Evolutionary conservation across 2,329 filamentous ascomycete genomes (phyloP), one percentile per base, ranked within the genome.

Genomic region (Beauveria scarabaeidicola): DNA sequence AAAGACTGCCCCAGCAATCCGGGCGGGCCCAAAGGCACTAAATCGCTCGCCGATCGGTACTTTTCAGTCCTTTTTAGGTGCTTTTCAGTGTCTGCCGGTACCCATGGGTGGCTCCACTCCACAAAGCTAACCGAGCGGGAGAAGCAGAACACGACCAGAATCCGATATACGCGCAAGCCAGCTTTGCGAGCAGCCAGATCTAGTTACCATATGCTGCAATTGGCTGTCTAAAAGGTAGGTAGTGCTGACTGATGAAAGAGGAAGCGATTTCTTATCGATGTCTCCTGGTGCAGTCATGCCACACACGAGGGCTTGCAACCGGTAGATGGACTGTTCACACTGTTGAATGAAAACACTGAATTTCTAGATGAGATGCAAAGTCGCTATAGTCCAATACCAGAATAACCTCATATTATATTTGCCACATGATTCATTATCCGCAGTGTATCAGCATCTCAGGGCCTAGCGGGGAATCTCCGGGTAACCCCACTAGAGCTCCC

Each of bases 401-500:
- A 46, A 21, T 25, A 8, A 46, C 8, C 3, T 8, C 5, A 17
- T 46, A 17, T 15, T 25, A 15, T 9, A 27, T n/a, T 50, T 13
- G 8, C 47, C 2, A 32, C 25, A 21, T 17, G 5, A 32, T 29
- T 9, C 10, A 1, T 15, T 36, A 36, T 15, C 13, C 32, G 32
- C 32, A 36, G 13, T 36, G 11, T 11, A 36, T 36, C 32, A 36
- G 32, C 32, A 36, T 36, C 32, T 13, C 32, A 36, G 32, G 48
- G 10, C n/a, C 11, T 38, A 11, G 48, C 56, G 56, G 56, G 56
- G 56, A 58, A 58, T 52, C 56, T 52, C 47, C 56, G 56, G 56
- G 5, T 58, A 44, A 43, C 47, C 56, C 56, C 64, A 59, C 41
- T 29, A 55, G 15, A 41, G 46, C 53, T 58, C 60, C 62, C 53